phyloP scores from a whole-genome alignment of 495 filamentous ascomycete genomes.

The Penicillium canariense region DNA sequence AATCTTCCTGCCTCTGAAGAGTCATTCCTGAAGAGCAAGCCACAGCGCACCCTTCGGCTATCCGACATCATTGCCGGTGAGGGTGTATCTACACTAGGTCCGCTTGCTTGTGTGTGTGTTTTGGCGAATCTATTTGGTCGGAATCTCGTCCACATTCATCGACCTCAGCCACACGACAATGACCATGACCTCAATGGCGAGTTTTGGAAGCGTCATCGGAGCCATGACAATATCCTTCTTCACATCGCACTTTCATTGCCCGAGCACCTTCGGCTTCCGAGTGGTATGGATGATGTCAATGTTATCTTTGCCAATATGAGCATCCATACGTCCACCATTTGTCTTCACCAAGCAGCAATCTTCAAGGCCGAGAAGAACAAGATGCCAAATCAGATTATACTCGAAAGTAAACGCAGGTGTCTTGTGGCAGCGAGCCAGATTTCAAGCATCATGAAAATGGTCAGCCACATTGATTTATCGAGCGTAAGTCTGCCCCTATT shows the following conservation, averaged over 20 bases:
- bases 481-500: slow-evolving; percentile 55
- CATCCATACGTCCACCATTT: slow-evolving; percentile 95
- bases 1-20: slow-evolving; percentile 84
- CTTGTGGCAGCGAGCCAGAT: slow-evolving; percentile 93
- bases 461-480: slow-evolving; percentile 83
- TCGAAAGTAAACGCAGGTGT: slow-evolving; percentile 88
- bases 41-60: slow-evolving; percentile 66
- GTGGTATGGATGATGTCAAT: slow-evolving; percentile 74
- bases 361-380: slow-evolving; percentile 93
- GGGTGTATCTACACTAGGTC: slow-evolving; percentile 67
- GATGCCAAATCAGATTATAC: slow-evolving; percentile 70
- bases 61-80: slow-evolving; percentile 68
- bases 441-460: slow-evolving; percentile 94
- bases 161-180: slow-evolving; percentile 75
- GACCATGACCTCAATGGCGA: slow-evolving; percentile 89
- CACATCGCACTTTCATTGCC: slow-evolving; percentile 84
- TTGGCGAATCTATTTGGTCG: slow-evolving; percentile 88
- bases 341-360: slow-evolving; percentile 95
- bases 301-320: slow-evolving; percentile 95
- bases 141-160: slow-evolving; percentile 93
- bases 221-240: slow-evolving; percentile 85
- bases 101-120: slow-evolving; percentile 78
- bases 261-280: slow-evolving; percentile 75
- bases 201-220: slow-evolving; percentile 93
- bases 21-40: slow-evolving; percentile 77